A percentile compares a stretch with the other conserved stretches of the same genome.
phyloP scores from a whole-genome alignment of 2,329 filamentous ascomycete species.

The Gnomoniopsis sp. region DNA sequence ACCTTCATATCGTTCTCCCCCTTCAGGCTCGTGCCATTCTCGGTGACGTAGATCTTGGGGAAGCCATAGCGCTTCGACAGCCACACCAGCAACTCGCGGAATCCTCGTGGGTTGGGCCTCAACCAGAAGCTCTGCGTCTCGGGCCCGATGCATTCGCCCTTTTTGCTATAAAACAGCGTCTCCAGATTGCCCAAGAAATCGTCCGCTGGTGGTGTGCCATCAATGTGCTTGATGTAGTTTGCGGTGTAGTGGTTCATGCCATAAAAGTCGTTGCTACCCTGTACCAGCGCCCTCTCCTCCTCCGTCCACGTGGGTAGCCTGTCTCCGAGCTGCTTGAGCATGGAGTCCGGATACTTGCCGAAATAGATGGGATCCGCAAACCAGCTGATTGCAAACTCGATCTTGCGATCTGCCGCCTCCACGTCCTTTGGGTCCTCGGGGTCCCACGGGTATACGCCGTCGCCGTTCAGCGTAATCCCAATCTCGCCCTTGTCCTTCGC shows the following conservation, averaged over 20 bases:
- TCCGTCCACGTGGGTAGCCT: slow-evolving; percentile 71
- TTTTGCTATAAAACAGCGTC: slow-evolving; percentile 66
- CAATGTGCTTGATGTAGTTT: slow-evolving; percentile 77
- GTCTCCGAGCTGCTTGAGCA: slow-evolving; percentile 76
- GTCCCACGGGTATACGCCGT: slow-evolving; percentile 82
- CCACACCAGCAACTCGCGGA: slow-evolving; percentile 75
- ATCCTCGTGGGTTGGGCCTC: slow-evolving; percentile 70
- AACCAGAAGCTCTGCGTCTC: slow-evolving; percentile 84
- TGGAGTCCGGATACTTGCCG: slow-evolving; percentile 78
- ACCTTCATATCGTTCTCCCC: slow-evolving; percentile 73
- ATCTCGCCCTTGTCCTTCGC: slow-evolving; percentile 69
- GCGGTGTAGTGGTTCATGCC: slow-evolving; percentile 94
- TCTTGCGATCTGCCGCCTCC: slow-evolving; percentile 73
- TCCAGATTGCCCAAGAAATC: slow-evolving; percentile 78
- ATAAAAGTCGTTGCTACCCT: slow-evolving; percentile 90
- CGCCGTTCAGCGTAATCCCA: slow-evolving; percentile 84
- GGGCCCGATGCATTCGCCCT: slow-evolving; percentile 70
- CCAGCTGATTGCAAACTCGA: slow-evolving; percentile 86
- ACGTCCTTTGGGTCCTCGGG: slow-evolving; percentile 70
- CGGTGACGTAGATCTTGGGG: slow-evolving; percentile 81
- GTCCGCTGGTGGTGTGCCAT: slow-evolving; percentile 54
- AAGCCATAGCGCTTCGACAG: slow-evolving; percentile 71
- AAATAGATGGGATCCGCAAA: slow-evolving; percentile 86
- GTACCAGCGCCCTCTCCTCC: slow-evolving; percentile 70
- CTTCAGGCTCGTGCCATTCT: slow-evolving; percentile 83